Base-by-base conservation (phyloP, 352 stramenopile genomes). In the Phytophthora foliorum region DNA sequence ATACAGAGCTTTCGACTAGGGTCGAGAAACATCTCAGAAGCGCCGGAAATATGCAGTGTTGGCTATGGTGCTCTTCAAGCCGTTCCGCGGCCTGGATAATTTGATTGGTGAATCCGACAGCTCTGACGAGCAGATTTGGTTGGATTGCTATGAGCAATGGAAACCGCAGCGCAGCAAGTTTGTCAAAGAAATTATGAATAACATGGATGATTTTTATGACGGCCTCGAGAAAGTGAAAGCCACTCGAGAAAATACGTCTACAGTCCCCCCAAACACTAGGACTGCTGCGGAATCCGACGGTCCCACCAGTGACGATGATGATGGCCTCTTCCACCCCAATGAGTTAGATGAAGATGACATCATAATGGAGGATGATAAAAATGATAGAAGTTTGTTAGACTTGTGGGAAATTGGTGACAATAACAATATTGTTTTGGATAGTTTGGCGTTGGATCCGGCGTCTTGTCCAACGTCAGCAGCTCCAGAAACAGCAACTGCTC, bases 21-120 rank as follows among this genome's bases (percentile, higher is more conserved):
- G 11, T 39, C 2, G 11, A 17, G 34, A 10, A 17, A 4, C 6
- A 16, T 4, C 8, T 34, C 4, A 34, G 9, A 34, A 8, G 29
- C 29, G 29, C 4, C 4, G 34, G 2, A 39, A 39, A 16, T 39
- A 39, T 16, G 34, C 34, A 17, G 46, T 54, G 21, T 13, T 54
- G 21, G 21, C 46, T 8, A 13, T 54, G 17, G 46, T 54, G 17
- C 46, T 54, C 7, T 54, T 54, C 27, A 54, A 54, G n/a, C 46
- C 46, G 1, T 54, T 54, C 24, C 27, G 46, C 16, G 24, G 11
- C 3, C 21, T 54, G 24, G 6, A 38, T 8, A 7, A 39, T 54
- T 10, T 54, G 9, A 39, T 54, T 14, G 46, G 46, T 17, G 46
- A 39, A 16, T 36, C 46, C 13, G 25, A 41, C 6, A 8, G 7